Evolutionary conservation across 306 rosid species (phyloP).

Genomic region (Cicer cuneatum): DNA sequence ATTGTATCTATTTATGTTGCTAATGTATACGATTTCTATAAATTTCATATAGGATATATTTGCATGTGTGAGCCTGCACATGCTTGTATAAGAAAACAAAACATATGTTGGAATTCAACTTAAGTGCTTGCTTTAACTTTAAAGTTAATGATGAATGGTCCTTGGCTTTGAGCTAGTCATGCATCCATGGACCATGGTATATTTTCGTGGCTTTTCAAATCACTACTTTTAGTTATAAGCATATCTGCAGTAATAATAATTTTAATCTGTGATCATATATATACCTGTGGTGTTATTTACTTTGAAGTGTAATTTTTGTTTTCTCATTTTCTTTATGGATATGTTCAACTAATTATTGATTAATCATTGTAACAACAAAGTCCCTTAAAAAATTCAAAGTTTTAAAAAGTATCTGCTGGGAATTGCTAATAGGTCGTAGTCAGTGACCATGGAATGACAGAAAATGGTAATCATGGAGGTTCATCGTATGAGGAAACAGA

Average conservation of each 20-base stretch:
- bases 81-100: conserved; percentile 24
- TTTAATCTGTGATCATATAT: conserved; percentile 8
- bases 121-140: conserved; percentile 24
- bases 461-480: conserved; percentile 93
- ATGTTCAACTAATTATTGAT: conserved; percentile 20
- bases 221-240: conserved; percentile 11
- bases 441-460: conserved; percentile 99
- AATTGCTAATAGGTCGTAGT: conserved; percentile 64
- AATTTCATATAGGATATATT: conserved; percentile 31
- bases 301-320: conserved; percentile 25
- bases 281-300: conserved; percentile 12
- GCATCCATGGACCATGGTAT: conserved; percentile 29
- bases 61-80: conserved; percentile 21
- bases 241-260: not conserved
- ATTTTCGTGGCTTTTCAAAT: conserved; percentile 20
- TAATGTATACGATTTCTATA: conserved; percentile 19
- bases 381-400: conserved; percentile 10
- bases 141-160: conserved; percentile 19
- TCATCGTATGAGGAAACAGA: conserved; percentile 90
- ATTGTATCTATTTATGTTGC: conserved; percentile 29
- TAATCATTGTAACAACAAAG: conserved; percentile 22
- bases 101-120: conserved; percentile 8
- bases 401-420: conserved; percentile 34
- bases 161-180: conserved; percentile 24
- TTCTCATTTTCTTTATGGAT: conserved; percentile 4